phyloP scores from a whole-genome alignment of 1,284 basidiomycete species.

The Marasmius fiardii region DNA sequence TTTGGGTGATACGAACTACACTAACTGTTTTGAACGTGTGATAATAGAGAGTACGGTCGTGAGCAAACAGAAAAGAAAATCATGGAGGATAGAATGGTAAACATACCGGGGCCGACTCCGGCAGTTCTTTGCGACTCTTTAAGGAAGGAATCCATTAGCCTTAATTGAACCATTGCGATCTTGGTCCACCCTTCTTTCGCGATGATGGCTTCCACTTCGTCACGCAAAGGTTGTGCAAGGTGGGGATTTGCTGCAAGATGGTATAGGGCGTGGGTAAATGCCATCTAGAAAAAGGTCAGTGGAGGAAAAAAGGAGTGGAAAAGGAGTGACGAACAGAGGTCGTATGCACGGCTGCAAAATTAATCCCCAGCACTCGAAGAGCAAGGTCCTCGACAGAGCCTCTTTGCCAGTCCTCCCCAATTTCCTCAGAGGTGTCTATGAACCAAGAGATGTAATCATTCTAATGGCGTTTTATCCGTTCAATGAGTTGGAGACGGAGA shows the following conservation, averaged over 20 bases:
- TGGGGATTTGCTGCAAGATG: slow-evolving; percentile 32
- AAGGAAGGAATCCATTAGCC: slow-evolving; percentile 36
- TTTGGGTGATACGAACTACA: neutral
- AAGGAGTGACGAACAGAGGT: neutral
- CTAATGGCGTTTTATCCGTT: neutral
- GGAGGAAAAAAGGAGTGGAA: neutral
- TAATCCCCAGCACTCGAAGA: slow-evolving; percentile 3
- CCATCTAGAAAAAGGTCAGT: neutral
- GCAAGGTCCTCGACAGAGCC: neutral
- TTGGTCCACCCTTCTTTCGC: slow-evolving; percentile 34
- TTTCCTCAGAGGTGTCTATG: neutral
- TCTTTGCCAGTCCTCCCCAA: slow-evolving; percentile 1
- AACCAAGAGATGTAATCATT: slow-evolving; percentile 4
- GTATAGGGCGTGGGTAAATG: slow-evolving; percentile 26
- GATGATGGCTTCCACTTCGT: slow-evolving; percentile 31
- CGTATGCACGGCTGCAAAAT: slow-evolving; percentile 9
- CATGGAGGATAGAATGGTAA: neutral
- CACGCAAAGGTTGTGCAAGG: slow-evolving; percentile 30
- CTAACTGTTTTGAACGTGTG: too few relatives aligned
- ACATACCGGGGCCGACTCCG: slow-evolving; percentile 22
- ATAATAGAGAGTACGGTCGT: too few relatives aligned
- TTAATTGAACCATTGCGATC: slow-evolving; percentile 29
- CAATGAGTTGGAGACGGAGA: neutral
- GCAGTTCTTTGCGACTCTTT: slow-evolving; percentile 28
- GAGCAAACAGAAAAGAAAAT: neutral